Base-by-base conservation (phyloP, 192 early-diverging fungal genomes). In the Phlyctochytrium planicorne region DNA sequence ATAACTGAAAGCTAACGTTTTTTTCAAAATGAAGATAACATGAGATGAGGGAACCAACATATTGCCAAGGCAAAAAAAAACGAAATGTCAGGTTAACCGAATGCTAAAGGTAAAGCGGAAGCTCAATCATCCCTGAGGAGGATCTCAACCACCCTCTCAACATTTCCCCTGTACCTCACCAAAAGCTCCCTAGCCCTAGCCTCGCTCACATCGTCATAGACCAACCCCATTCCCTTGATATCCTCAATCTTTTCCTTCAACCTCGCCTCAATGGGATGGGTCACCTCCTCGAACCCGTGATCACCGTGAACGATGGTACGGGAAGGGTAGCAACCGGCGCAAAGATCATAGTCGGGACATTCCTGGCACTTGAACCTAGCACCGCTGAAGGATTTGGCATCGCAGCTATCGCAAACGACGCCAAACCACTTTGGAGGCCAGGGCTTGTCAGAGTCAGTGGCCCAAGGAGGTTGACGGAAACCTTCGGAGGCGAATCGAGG, bases 61-160 rank as follows among this genome's bases (percentile, higher is more conserved):
- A n/a, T n/a, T n/a, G n/a, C n/a, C n/a, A n/a, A n/a, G n/a, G n/a
- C n/a, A n/a, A n/a, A n/a, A n/a, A n/a, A n/a, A n/a, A n/a, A n/a
- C n/a, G n/a, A n/a, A n/a, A n/a, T n/a, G n/a, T n/a, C n/a, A n/a
- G n/a, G n/a, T n/a, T n/a, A n/a, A n/a, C n/a, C n/a, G n/a, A n/a
- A n/a, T n/a, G n/a, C n/a, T n/a, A n/a, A n/a, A n/a, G n/a, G n/a
- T n/a, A 47, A 20, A 47, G 40, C 6, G 40, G 20, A 20, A 47
- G 40, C 40, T 47, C 20, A 52, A 65, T 25, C 53, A 12, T 69
- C 62, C 59, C 55, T 23, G 56, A 74, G 20, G 25, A 77, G 34
- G 31, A 77, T 57, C 50, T 75, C 75, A 3, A 75, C 67, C 34
- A 75, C 75, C 24, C 72, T 50, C 23, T 73, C 72, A 66, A 75